Base-by-base conservation (phyloP, 805 yeast genomes). In the Wickerhamomyces pijperi region DNA sequence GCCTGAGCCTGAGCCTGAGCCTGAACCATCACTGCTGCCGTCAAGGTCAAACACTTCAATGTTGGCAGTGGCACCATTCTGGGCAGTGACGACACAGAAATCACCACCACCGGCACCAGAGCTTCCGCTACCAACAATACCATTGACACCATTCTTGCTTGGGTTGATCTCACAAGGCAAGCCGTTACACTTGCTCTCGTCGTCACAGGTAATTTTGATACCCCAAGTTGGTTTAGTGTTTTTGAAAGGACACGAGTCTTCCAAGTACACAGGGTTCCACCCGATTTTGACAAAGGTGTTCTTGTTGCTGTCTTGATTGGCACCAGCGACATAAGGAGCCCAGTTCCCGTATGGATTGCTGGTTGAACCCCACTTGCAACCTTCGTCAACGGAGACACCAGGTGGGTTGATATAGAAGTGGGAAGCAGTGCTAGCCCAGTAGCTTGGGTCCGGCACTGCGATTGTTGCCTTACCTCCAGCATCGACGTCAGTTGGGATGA, bases 271-370 rank as follows among this genome's bases (percentile, higher is more conserved):
- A 14, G 96, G 95, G 60, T 86, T 86, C 94, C 94, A 85, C 35
- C 90, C 95, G 56, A 86, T 74, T 62, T 84, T 87, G 47, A 83
- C 84, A 56, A 48, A 86, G 3, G 95, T 86, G 56, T 73, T 72
- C 25, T 84, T 80, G 42, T 54, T 61, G 44, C 58, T 60, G 57
- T 84, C 94, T 68, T 74, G 74, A 65, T 86, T 86, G 44, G 88
- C 85, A 46, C 96, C 96, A 14, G 92, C 94, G 46, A 87, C 95
- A 50, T 84, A 86, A 20, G 95, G 95, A 14, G 95, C 63, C 95
- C 95, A 87, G 70, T 86, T 86, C 42, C 96, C 96, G 47, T 67
- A 65, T 15, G 92, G 79, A 43, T 81, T 64, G 36, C 65, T 60
- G 23, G 68, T 67, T 15, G 80, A 60, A 4, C 95, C 95, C 95